Evolutionary conservation across 257 asterid genomes (phyloP).

Genomic region (Salvia hispanica): DNA sequence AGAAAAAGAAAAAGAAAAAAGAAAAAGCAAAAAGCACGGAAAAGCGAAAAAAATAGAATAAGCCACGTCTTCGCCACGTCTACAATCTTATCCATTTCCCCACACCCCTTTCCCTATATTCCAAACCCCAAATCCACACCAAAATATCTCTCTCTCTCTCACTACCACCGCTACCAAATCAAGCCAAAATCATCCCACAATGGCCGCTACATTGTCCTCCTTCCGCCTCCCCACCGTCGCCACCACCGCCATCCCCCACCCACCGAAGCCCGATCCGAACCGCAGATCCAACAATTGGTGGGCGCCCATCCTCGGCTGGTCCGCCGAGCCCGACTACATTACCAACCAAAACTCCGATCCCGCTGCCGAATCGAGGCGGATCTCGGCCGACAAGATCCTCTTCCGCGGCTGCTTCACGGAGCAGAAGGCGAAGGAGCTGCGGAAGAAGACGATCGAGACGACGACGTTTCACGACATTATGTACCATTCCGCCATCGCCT

Average conservation of each 20-base stretch:
- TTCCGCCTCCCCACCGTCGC: conserved; percentile 39
- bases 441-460: conserved; percentile 58
- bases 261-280: conserved; percentile 30
- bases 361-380: conserved; percentile 31
- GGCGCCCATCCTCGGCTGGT: conserved; percentile 69
- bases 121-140: no score
- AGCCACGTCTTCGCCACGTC: conserved; percentile 25
- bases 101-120: neutral
- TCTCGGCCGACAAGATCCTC: conserved; percentile 26
- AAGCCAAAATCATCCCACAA: conserved; percentile 12
- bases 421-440: conserved; percentile 77
- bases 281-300: conserved; percentile 54
- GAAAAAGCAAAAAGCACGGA: conserved; percentile 2
- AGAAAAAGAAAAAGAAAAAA: conserved; percentile 8
- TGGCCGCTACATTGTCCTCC: conserved; percentile 43
- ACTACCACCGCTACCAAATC: neutral
- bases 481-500: conserved; percentile 89
- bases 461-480: conserved; percentile 67
- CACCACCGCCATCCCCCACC: conserved; percentile 37
- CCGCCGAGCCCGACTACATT: conserved; percentile 67
- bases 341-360: conserved; percentile 28
- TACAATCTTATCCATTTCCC: conserved; percentile 38
- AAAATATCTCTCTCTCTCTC: conserved; percentile 23
- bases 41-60: neutral
- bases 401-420: conserved; percentile 59